These are phyloP conservation scores for Suillus luteus DNA, from an alignment of 768 basidiomycete genomes.

Conservation along the genomic window DNA sequence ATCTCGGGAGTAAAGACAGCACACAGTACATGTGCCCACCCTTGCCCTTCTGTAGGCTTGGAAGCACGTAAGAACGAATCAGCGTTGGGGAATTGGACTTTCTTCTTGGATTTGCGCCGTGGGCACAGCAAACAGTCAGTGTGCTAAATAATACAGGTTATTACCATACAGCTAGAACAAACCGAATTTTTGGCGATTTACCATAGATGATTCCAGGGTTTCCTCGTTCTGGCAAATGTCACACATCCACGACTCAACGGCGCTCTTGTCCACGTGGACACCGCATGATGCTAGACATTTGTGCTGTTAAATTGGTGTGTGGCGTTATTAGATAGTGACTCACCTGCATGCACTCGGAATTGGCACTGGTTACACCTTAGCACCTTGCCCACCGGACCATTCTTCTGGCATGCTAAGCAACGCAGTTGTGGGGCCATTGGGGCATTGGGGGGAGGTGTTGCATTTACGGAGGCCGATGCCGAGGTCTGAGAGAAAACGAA, in stretches of 20 bases:
- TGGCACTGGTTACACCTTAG: slow-evolving; percentile 81
- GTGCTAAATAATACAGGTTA: slow-evolving; percentile 47
- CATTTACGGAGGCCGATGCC: slow-evolving; percentile 42
- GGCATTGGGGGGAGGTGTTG: slow-evolving; percentile 62
- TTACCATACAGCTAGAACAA: slow-evolving; percentile 5
- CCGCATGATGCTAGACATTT: slow-evolving; percentile 61
- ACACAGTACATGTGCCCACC: slow-evolving; percentile 91
- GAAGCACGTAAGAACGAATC: slow-evolving; percentile 73
- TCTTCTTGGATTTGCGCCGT: slow-evolving; percentile 41
- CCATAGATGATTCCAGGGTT: slow-evolving; percentile 78
- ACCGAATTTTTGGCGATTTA: slow-evolving; percentile 28
- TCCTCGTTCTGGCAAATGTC: slow-evolving; percentile 88
- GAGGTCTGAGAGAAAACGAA: slow-evolving; percentile 18
- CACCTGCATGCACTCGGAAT: slow-evolving; percentile 80
- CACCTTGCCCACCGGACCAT: slow-evolving; percentile 75
- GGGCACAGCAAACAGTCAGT: slow-evolving; percentile 88
- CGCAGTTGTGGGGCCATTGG: slow-evolving; percentile 60
- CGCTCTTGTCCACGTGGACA: slow-evolving; percentile 60
- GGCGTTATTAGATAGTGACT: background rate
- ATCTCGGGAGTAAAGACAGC: slow-evolving; percentile 86
- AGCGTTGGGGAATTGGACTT: slow-evolving; percentile 46
- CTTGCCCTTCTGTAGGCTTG: slow-evolving; percentile 91
- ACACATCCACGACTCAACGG: slow-evolving; percentile 79
- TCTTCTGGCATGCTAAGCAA: slow-evolving; percentile 75
- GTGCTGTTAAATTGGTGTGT: slow-evolving; percentile 14